Base-by-base conservation (phyloP, 1,139 yeast genomes). In the Hanseniaspora uvarum region DNA sequence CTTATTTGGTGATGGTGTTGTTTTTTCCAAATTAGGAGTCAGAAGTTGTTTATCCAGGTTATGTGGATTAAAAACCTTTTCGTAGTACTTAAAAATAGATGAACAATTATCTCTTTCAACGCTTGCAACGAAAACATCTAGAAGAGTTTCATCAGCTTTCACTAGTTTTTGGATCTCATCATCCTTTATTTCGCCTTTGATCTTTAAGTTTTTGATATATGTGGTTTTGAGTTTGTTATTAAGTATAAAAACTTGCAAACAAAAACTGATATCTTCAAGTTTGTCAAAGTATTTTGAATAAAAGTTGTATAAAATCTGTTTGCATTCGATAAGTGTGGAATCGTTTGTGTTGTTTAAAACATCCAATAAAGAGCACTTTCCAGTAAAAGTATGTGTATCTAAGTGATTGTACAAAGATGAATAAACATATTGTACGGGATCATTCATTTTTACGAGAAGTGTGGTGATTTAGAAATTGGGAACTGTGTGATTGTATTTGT, bases 331-430 rank as follows among this genome's bases (percentile, higher is more conserved):
- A 7, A 39, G 12, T 7, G 41, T 24, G 14, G 41, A 18, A 16
- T 10, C 14, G 10, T 26, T 5, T 24, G 31, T 31, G 12, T 24
- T 23, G 30, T 50, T 50, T n/a, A 43, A n/a, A 36, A 50, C 19
- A 30, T 50, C 53, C 19, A 50, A 14, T 19, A 50, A n/a, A 11
- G 48, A 19, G 33, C 53, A 50, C 31, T 31, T 44, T n/a, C 49
- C 53, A 16, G 53, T 28, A 10, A 28, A 36, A 4, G 44, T 34
- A 6, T 10, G 8, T 5, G 14, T 21, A 12, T 50, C 46, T 6
- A 43, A 16, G 5, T 28, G 31, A 14, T 50, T 43, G 19, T 37
- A 50, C 12, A 50, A 24, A 16, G 53, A 36, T 5, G 48, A 31
- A 33, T 50, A 50, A 3, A 50, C 34, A 16, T 43, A 43, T n/a